Conservation (phyloP, 2,329 filamentous ascomycete genomes). For the Tolypocladium cylindrosporum region DNA sequence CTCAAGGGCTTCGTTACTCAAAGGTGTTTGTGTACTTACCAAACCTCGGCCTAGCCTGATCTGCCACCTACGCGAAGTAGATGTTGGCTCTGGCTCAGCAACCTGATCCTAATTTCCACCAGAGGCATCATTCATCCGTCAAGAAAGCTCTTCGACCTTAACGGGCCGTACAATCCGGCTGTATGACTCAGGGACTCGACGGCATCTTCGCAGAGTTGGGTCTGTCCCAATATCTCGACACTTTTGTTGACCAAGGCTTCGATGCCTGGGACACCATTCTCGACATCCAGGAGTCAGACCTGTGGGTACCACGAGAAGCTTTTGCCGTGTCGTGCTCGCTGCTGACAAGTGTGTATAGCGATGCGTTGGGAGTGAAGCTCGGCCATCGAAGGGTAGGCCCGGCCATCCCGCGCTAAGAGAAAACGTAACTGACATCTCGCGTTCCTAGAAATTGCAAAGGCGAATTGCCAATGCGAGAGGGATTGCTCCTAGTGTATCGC, state of each 20-base stretch:
- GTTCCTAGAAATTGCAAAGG: constrained; percentile 67
- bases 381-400: constrained; percentile 65
- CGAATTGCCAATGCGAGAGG: constrained; percentile 68
- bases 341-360: constrained; percentile 34
- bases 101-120: neutral
- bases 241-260: constrained; percentile 70
- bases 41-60: neutral
- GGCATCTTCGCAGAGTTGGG: constrained; percentile 64
- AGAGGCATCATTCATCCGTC: neutral
- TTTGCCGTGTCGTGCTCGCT: neutral
- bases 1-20: neutral
- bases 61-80: constrained; percentile 1
- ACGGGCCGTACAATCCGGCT: constrained; percentile 9
- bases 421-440: constrained; percentile 5
- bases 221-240: constrained; percentile 64
- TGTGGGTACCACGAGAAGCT: constrained; percentile 42
- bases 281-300: constrained; percentile 75
- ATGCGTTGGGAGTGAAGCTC: constrained; percentile 66
- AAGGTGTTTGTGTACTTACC: neutral
- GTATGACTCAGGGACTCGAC: constrained; percentile 49
- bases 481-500: constrained; percentile 41
- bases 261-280: constrained; percentile 77
- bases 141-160: neutral
- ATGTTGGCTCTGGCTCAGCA: constrained; percentile 6
- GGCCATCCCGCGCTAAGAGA: neutral